Base-by-base conservation (phyloP, 2,329 filamentous ascomycete genomes). In the Exutisphaerella laricina region DNA sequence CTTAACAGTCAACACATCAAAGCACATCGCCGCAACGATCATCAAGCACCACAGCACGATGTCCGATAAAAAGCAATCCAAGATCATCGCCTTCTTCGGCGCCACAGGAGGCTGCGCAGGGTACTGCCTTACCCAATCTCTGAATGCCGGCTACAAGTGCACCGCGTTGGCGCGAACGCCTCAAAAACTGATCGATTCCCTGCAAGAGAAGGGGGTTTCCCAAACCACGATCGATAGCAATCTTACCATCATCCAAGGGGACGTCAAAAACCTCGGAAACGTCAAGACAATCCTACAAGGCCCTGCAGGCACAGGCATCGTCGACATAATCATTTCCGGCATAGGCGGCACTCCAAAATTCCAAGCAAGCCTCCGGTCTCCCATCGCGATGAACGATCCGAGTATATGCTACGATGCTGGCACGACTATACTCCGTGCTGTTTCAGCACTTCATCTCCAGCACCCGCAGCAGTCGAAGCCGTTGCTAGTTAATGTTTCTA, bases 11-110 rank as follows among this genome's bases (percentile, higher is more conserved):
- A 26, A 26, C 6, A 6, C 23, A 12, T 12, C 12, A 12, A 26
- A 26, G 23, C 23, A 26, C n/a, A n/a, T n/a, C n/a, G n/a, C 6
- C 12, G 12, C 23, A 26, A 12, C 12, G 23, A 26, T 7, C 6
- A 26, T 12, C 6, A 26, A 26, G 12, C 23, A 26, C 6, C 12
- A 26, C 23, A 26, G 23, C 23, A 33, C 5, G 4, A 33, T 17
- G 30, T 33, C 30, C 14, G 5, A 35, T 5, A 6, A 22, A 23
- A 5, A 35, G 5, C 17, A 10, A 21, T 12, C 32, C 20, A 35
- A 49, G 36, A 69, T 66, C 28, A 55, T 75, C 43, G 70, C 71
- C 36, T 75, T 77, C 60, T 68, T 77, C 48, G 74, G 74, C 39
- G 71, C 72, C 20, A 76, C 73, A 16, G 72, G 71, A 39, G 74